A percentile compares a stretch with the other conserved stretches of the same genome.
These are phyloP conservation scores for Seiridium cupressi DNA, from an alignment of 2,329 filamentous ascomycete genomes.

Conservation along the genomic window DNA sequence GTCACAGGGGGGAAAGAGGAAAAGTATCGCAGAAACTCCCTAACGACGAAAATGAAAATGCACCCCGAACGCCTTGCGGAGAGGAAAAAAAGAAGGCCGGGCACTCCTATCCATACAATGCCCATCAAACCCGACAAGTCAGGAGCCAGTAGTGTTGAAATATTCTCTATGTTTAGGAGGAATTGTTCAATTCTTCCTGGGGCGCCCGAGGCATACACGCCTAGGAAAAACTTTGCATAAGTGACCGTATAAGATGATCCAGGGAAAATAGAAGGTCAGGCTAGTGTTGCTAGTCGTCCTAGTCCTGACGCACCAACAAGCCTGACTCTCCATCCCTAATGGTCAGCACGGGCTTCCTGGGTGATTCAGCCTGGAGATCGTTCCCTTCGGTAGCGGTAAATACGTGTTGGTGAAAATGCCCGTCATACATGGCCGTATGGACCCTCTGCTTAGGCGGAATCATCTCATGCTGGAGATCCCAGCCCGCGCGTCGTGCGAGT, in stretches of 20 bases:
- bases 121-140: background rate
- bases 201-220: too few species aligned
- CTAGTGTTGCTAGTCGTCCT: background rate
- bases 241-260: too few species aligned
- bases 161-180: too few species aligned
- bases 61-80: background rate
- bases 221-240: too few species aligned
- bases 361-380: background rate
- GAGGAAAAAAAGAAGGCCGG: background rate
- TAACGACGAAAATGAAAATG: background rate
- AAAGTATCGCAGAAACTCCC: background rate
- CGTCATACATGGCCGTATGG: conserved; percentile 50
- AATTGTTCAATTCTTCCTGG: too few species aligned
- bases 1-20: background rate
- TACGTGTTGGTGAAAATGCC: conserved; percentile 40
- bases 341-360: background rate
- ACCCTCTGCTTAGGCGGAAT: conserved; percentile 65
- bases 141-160: too few species aligned
- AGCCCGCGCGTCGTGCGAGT: conserved; percentile 77
- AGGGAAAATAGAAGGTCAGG: too few species aligned
- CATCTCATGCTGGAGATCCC: conserved; percentile 82
- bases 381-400: conserved; percentile 30
- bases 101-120: background rate
- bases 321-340: background rate
- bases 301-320: background rate